Base-by-base conservation (phyloP, 768 basidiomycete genomes). In the Zangia roseola region DNA sequence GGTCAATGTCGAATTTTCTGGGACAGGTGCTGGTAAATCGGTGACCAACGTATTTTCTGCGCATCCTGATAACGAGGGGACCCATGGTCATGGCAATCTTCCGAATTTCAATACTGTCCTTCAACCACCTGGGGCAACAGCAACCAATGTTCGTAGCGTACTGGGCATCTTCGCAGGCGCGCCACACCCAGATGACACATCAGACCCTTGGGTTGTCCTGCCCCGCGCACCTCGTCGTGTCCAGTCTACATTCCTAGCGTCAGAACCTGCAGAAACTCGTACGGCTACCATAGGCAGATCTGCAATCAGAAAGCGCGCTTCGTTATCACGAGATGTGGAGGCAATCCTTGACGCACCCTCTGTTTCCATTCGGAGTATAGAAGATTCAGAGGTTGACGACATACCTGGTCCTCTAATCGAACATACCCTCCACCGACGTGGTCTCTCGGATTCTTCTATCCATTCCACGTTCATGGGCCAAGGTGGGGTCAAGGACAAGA, bases 111-210 rank as follows among this genome's bases (percentile, higher is more conserved):
- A 50, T 28, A 45, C 61, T 16, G 26, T 55, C 26, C 54, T 57
- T 23, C 49, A 50, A 43, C 40, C 45, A 28, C 30, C 57, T 19
- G 25, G 41, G 10, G 25, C 58, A 5, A 36, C 55, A 37, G 43
- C 56, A 48, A 13, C 56, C 33, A 60, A 56, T 26, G 63, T 64
- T 4, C 57, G 61, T 35, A 76, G 71, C 45, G 70, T 94, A 23
- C 88, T 91, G 80, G 85, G 82, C 28, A 97, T 99, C 54, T 98
- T 98, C 59, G 95, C 93, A 0, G 95, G 95, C 31, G 93, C 92
- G 3, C 85, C 86, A 23, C 72, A 70, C 2, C 49, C 60, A 9
- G 66, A 70, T 24, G 64, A 69, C 4, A 54, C 70, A 10, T 67
- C 71, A 20, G 89, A 91, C 51, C 77, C 85, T 13, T 93, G 91